phyloP scores from a whole-genome alignment of 2,329 filamentous ascomycete species.

The Volutella citrinella region DNA sequence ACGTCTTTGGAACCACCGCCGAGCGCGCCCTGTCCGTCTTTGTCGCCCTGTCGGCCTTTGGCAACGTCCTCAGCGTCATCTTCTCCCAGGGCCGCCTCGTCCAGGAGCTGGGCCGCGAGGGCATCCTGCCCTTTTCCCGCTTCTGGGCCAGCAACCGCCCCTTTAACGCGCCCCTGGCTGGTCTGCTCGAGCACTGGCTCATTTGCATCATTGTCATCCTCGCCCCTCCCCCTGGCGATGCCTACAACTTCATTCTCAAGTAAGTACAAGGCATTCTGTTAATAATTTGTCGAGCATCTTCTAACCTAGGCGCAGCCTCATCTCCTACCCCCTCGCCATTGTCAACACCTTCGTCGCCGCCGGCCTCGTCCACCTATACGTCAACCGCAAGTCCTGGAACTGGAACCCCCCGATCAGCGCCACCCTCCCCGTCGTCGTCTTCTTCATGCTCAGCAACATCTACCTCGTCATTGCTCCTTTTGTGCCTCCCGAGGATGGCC shows the following conservation, averaged over 20 bases:
- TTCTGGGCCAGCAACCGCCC: slow-evolving; percentile 64
- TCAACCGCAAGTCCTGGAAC: slow-evolving; percentile 42
- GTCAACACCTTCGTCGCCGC: slow-evolving; percentile 54
- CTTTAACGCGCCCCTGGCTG: slow-evolving; percentile 59
- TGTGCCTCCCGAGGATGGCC: slow-evolving; percentile 47
- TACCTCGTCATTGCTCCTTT: slow-evolving; percentile 61
- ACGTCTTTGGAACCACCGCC: slow-evolving; percentile 51
- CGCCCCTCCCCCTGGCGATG: slow-evolving; percentile 64
- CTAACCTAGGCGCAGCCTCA: slow-evolving; percentile 41
- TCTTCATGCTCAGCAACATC: slow-evolving; percentile 60
- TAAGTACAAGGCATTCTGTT: too few species aligned
- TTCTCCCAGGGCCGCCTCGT: slow-evolving; percentile 66
- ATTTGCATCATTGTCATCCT: slow-evolving; percentile 65
- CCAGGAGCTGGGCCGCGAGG: slow-evolving; percentile 64
- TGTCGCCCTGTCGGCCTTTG: slow-evolving; percentile 65
- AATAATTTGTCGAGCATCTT: background rate
- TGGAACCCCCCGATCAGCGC: slow-evolving; percentile 56
- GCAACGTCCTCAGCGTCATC: slow-evolving; percentile 65
- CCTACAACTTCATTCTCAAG: slow-evolving; percentile 62
- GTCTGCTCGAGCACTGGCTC: slow-evolving; percentile 61
- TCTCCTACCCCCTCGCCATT: slow-evolving; percentile 61
- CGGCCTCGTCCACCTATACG: slow-evolving; percentile 52
- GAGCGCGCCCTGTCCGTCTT: slow-evolving; percentile 62
- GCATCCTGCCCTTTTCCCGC: slow-evolving; percentile 60
- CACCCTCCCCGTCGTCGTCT: slow-evolving; percentile 50